Conservation (phyloP, 768 basidiomycete genomes). For the Lanmaoa rubissima region DNA sequence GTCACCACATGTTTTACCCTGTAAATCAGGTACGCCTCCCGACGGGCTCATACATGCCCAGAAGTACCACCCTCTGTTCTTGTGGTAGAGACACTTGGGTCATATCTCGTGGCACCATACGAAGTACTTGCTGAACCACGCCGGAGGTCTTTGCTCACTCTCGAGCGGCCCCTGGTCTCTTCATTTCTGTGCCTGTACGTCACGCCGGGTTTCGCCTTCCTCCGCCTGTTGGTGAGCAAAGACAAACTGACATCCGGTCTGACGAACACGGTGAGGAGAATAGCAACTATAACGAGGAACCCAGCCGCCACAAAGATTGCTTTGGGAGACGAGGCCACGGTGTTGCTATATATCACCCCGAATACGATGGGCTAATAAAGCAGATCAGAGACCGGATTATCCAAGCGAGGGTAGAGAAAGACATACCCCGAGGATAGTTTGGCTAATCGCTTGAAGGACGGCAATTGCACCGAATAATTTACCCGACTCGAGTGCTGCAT, state of each 20-base stretch:
- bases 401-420: not conserved
- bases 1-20: not conserved
- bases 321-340: constrained; percentile 63
- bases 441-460: constrained; percentile 62
- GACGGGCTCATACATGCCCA: not conserved
- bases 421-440: constrained; percentile 54
- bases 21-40: not conserved
- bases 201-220: not conserved
- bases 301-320: constrained; percentile 65
- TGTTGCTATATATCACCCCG: constrained; percentile 61
- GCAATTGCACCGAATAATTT: constrained; percentile 72
- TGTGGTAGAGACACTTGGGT: constrained; percentile 5
- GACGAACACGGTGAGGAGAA: constrained; percentile 46
- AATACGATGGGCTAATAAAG: constrained; percentile 62
- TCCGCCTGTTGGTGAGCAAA: constrained; percentile 11
- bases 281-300: constrained; percentile 48
- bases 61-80: constrained; percentile 9
- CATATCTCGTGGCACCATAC: constrained; percentile 17
- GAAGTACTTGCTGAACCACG: constrained; percentile 28
- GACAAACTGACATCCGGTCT: constrained; percentile 32
- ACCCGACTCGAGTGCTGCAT: constrained; percentile 43
- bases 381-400: constrained; percentile 9
- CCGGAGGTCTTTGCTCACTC: constrained; percentile 41
- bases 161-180: constrained; percentile 27
- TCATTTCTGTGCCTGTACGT: constrained; percentile 9